These are phyloP conservation scores for Tricholoma sp. DNA, from an alignment of 768 basidiomycete genomes.

Conservation along the genomic window DNA sequence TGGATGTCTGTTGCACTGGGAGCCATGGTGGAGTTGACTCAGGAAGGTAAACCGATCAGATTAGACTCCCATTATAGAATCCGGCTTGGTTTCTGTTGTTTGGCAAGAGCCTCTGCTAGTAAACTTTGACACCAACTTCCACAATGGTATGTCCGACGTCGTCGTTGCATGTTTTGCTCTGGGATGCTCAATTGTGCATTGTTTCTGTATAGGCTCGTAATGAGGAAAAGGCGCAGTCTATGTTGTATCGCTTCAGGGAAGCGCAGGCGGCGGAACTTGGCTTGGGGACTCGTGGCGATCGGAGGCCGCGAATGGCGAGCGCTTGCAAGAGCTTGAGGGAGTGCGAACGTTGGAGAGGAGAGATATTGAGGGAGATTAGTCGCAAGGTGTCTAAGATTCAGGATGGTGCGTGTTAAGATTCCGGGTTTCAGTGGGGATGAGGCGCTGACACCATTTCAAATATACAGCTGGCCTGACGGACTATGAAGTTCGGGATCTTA, in stretches of 20 bases:
- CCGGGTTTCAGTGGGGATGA: constrained; percentile 59
- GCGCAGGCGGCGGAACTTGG: constrained; percentile 95
- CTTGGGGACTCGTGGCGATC: constrained; percentile 76
- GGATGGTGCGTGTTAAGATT: constrained; percentile 67
- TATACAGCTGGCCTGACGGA: constrained; percentile 80
- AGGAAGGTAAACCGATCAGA: constrained; percentile 4
- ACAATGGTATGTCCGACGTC: constrained; percentile 15
- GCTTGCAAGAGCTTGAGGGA: constrained; percentile 88
- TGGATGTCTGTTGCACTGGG: constrained; percentile 24
- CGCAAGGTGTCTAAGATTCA: constrained; percentile 98
- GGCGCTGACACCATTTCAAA: background rate
- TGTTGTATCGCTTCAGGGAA: constrained; percentile 80
- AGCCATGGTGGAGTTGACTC: constrained; percentile 16
- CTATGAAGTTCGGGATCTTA: constrained; percentile 93
- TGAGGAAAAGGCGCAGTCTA: constrained; percentile 88
- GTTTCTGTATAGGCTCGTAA: constrained; percentile 70
- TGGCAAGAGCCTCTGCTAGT: constrained; percentile 12
- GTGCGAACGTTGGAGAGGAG: constrained; percentile 94
- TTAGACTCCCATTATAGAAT: too few relatives aligned
- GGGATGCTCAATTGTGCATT: background rate
- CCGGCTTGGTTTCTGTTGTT: constrained; percentile 1
- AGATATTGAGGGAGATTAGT: constrained; percentile 91
- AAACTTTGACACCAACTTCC: constrained; percentile 2
- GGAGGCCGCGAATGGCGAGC: constrained; percentile 89
- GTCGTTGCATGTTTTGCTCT: background rate